These are phyloP conservation scores for Colletotrichum liaoningense DNA, from an alignment of 2,329 filamentous ascomycete genomes.

Conservation along the genomic window DNA sequence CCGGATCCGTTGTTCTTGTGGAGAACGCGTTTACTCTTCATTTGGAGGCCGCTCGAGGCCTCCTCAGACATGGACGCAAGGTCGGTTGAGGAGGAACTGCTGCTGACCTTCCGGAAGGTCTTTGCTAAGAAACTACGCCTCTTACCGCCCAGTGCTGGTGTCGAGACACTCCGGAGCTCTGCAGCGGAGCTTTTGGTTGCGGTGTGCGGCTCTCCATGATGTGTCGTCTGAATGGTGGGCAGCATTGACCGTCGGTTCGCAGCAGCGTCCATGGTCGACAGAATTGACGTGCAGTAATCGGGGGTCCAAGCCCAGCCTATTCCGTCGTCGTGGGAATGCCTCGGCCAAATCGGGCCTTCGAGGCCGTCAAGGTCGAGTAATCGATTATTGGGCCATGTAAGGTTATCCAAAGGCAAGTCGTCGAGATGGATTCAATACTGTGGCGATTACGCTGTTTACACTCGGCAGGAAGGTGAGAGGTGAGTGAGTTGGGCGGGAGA, in stretches of 20 bases:
- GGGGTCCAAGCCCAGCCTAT: constrained; percentile 21
- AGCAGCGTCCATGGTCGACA: constrained; percentile 32
- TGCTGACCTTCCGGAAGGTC: constrained; percentile 37
- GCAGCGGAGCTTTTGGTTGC: constrained; percentile 7
- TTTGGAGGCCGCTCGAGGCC: constrained; percentile 9
- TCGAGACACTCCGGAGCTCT: constrained; percentile 29
- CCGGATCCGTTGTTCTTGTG: constrained; percentile 47
- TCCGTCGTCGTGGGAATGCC: constrained; percentile 21
- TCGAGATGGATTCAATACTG: constrained; percentile 14
- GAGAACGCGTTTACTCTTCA: constrained; percentile 39
- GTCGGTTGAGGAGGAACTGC: constrained; percentile 33
- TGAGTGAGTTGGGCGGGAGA: not conserved
- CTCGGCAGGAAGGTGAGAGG: not conserved
- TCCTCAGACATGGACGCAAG: constrained; percentile 21
- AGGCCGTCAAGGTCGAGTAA: constrained; percentile 35
- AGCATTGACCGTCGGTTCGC: constrained; percentile 32
- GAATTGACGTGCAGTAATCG: constrained; percentile 18
- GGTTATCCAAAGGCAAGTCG: constrained; percentile 1
- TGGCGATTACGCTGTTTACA: not conserved
- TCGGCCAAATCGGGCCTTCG: constrained; percentile 30
- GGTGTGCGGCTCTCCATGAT: constrained; percentile 26
- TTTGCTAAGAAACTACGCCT: constrained; percentile 36
- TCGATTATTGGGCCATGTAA: constrained; percentile 35
- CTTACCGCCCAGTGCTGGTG: constrained; percentile 27
- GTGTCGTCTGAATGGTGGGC: constrained; percentile 34